Base-by-base conservation (phyloP, 139 green algal genomes). In the Chlamydomonas sphaeroides region DNA sequence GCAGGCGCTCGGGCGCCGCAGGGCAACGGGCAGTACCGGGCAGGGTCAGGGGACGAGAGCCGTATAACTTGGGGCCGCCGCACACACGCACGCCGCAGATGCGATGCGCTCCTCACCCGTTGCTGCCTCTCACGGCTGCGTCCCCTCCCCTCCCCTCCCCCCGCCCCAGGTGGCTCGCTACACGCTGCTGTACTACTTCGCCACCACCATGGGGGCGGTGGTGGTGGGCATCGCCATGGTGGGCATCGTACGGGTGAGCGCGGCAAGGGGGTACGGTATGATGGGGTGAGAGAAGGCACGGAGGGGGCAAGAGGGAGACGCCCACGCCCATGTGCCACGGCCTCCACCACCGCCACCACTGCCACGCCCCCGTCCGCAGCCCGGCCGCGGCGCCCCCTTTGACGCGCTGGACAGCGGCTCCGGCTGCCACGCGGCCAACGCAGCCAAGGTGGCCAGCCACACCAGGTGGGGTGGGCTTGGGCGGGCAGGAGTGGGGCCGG, bases 131-230 rank as follows among this genome's bases (percentile, higher is more conserved):
- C 28, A 6, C 57, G 6, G 15, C 57, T n/a, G 11, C 21, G 11
- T 7, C 57, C 57, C 28, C 25, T 65, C 57, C 15, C 57, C 25
- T 30, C 57, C 57, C 57, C 57, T 59, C 57, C 14, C 45, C 10
- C 45, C 45, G 11, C 45, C 45, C 45, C 45, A 80, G 73, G 73
- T 81, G n/a, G 74, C 74, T 0, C 74, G 74, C 41, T 81, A 81
- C 61, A 81, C 74, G 41, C 74, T 81, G 74, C 42, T 81, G 26
- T 81, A 81, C 74, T 81, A 81, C 74, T 63, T 81, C 3, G 59
- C 18, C 61, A 81, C 74, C 41, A 81, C 74, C 59, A 71, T 81
- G 74, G 74, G 74, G 8, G 74, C 74, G 36, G 74, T 81, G 74
- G 74, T 71, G 59, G 41, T 81, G 41, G 74, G 74, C 61, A 81